Base-by-base conservation (phyloP, 306 rosid genomes). In the Carpinus viminea region DNA sequence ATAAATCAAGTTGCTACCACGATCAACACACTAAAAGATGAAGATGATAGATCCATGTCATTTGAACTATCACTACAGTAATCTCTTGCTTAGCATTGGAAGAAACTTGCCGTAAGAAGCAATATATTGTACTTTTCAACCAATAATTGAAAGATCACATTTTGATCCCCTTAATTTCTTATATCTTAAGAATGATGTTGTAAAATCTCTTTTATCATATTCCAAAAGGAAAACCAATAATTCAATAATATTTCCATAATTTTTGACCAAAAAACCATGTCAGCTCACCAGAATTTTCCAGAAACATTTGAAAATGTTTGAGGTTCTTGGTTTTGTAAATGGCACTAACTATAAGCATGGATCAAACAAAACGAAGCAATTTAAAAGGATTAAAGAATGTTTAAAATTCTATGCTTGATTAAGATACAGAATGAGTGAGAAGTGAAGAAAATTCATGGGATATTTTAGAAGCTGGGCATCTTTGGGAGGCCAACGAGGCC, bases 1-100 rank as follows among this genome's bases (percentile, higher is more conserved):
- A 91, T 92, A 89, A 80, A 83, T 74, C 93, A 89, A 85, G 93
- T 90, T 81, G 88, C 83, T 77, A 72, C 69, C 65, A 92, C 92
- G 87, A 77, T 92, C 83, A 85, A 84, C 74, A 72, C 88, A 11
- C 84, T 91, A 57, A 88, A 74, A 81, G 97, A 95, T 57, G 98
- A 95, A 2, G 97, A 95, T 48, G 97, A 95, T 55, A 90, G 85
- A 61, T 94, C 93, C 1, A 79, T 82, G 70, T 77, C 77, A 56
- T 82, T 65, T 77, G 84, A 85, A 76, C 82, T 51, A 3, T 83
- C 84, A 87, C 55, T 24, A 21, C 12, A 61, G 8, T 21, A 12
- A 68, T 59, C 45, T 68, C 50, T 66, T 74, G 70, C 62, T 74
- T 45, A 45, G 8, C 7, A 70, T 26, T n/a, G 8, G 15, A 5